Evolutionary conservation across 2,329 filamentous ascomycete species (phyloP).

Genomic region (Xylariaceae sp.): DNA sequence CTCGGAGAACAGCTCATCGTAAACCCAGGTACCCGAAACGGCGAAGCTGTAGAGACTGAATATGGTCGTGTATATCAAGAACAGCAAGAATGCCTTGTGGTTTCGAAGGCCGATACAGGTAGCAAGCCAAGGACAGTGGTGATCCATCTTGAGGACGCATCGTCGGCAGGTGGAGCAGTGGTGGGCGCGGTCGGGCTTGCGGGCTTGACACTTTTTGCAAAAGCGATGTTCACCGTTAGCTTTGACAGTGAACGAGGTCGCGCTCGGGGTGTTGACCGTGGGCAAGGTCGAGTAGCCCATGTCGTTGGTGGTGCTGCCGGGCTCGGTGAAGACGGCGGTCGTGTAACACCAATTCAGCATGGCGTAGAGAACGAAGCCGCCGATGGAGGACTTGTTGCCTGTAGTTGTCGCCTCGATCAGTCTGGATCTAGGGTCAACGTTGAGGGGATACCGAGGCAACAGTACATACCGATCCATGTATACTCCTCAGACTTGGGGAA

Average conservation of each 20-base stretch:
- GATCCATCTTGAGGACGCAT: constrained; percentile 99
- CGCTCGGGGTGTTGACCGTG: constrained; percentile 59
- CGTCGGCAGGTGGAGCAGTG: constrained; percentile 94
- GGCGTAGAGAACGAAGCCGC: constrained; percentile 70
- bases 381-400: constrained; percentile 56
- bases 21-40: constrained; percentile 80
- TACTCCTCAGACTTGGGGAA: constrained; percentile 40
- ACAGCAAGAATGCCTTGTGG: constrained; percentile 93
- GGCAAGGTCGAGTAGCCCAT: constrained; percentile 78
- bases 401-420: constrained; percentile 15
- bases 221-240: constrained; percentile 81
- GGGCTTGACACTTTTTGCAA: constrained; percentile 95
- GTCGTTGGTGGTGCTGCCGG: constrained; percentile 67
- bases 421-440: background rate
- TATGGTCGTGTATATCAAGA: constrained; percentile 82
- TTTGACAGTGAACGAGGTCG: constrained; percentile 86
- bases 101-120: constrained; percentile 92
- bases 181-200: constrained; percentile 93
- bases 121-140: constrained; percentile 97
- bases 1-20: constrained; percentile 73
- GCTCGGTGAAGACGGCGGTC: constrained; percentile 86
- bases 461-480: constrained; percentile 54
- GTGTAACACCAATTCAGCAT: constrained; percentile 89
- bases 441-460: background rate
- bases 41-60: constrained; percentile 82